Conservation (phyloP, 306 rosid species). For the Rosa rugosa region DNA sequence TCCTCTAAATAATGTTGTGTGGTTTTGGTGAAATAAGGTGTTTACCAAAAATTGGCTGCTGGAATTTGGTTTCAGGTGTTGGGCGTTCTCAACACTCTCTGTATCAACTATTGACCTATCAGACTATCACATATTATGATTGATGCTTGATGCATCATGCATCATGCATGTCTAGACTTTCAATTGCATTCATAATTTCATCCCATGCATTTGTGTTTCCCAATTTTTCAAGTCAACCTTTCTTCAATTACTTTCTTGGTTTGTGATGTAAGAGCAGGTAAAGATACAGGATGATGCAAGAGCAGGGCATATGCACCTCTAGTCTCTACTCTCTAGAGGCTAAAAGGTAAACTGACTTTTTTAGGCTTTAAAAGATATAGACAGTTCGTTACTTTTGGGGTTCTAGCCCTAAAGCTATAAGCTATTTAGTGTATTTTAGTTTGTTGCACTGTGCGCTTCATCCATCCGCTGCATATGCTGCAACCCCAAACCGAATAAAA, state of each 20-base stretch:
- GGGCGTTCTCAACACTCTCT: background rate
- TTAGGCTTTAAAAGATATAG: background rate
- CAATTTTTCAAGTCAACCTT: background rate
- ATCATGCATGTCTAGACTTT: background rate
- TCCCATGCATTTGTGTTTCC: background rate
- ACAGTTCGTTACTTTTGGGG: too few relatives aligned
- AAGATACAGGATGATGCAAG: background rate
- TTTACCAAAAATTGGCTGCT: background rate
- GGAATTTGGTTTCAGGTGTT: background rate
- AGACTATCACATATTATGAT: too few relatives aligned
- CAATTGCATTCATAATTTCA: background rate
- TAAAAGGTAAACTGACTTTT: background rate
- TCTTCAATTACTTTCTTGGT: background rate
- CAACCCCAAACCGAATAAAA: too few relatives aligned
- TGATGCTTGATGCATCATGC: background rate
- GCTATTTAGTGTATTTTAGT: background rate
- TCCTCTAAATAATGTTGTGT: background rate
- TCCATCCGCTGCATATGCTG: too few relatives aligned
- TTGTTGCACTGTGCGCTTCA: background rate
- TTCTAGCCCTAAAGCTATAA: too few relatives aligned
- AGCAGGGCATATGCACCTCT: background rate
- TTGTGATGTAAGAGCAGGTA: background rate
- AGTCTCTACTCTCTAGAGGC: background rate
- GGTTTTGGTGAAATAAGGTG: background rate
- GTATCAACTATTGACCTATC: background rate